Base-by-base conservation (phyloP, 1,139 yeast species). In the Sugiyamaella paludigena region DNA sequence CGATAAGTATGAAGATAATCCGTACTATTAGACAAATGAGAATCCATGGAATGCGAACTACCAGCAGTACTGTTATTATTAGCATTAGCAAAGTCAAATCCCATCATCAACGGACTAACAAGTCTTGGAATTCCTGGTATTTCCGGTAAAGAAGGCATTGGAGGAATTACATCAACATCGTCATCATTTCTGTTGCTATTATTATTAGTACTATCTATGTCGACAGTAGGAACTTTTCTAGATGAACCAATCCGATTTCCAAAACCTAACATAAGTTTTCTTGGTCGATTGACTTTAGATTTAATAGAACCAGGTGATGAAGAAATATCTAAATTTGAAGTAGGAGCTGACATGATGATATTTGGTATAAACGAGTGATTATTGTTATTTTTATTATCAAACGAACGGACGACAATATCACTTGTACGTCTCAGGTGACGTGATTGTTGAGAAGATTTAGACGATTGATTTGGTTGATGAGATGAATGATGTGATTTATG, bases 181-280 rank as follows among this genome's bases (percentile, higher is more conserved):
- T 41, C 39, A 13, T 30, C 37, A 8, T 43, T 41, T 26, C 30
- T 36, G 7, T 36, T 24, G 24, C 24, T 19, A 5, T 19, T 19
- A 5, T 19, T 3, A n/a, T 31, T 19, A 5, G 3, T 19, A 5
- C 5, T 3, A n/a, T 31, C 13, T 6, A 31, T n/a, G 19, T 19
- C 36, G 1, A 28, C 10, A 12, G 32, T 15, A 4, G 47, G 33
- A 5, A 31, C 37, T 24, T 37, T 43, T 24, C 43, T 38, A 15
- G 45, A 35, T 2, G 50, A 47, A 11, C 45, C 42, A 15, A 48
- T 43, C 15, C 48, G 42, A 39, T 44, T 48, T 10, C 51, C 47
- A 26, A 48, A 37, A 24, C 48, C 51, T 40, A 44, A 40, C 45
- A 47, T 47, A 28, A 48, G 40, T 30, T 48, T 48, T 29, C 43